phyloP scores from a whole-genome alignment of 2,329 filamentous ascomycete genomes.

The Fusarium sp. region DNA sequence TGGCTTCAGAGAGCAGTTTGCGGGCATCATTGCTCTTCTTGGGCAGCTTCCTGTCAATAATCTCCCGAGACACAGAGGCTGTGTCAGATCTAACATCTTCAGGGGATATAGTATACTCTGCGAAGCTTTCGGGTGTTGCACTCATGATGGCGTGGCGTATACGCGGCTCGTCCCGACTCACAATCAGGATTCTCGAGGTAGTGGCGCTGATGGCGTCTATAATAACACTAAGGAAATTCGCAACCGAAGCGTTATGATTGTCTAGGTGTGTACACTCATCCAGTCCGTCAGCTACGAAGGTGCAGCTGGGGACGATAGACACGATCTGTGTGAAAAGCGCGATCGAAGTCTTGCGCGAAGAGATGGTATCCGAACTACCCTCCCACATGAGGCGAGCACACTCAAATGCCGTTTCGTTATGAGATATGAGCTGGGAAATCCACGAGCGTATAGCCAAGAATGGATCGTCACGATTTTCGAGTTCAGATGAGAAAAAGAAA shows the following conservation, averaged over 20 bases:
- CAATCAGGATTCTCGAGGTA: constrained; percentile 44
- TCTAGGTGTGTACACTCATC: constrained; percentile 51
- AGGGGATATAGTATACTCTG: constrained; percentile 20
- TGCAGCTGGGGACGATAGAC: constrained; percentile 35
- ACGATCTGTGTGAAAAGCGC: constrained; percentile 42
- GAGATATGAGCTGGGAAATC: constrained; percentile 21
- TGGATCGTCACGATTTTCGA: constrained; percentile 46
- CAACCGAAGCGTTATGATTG: constrained; percentile 10
- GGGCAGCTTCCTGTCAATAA: constrained; percentile 51
- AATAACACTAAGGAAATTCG: constrained; percentile 40
- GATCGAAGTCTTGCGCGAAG: constrained; percentile 17
- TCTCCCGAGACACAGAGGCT: constrained; percentile 41
- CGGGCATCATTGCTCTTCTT: constrained; percentile 46
- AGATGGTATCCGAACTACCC: too few relatives aligned
- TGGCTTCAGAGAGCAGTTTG: constrained; percentile 43
- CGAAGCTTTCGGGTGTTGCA: neutral
- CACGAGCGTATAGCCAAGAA: constrained; percentile 52
- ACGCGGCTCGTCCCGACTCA: constrained; percentile 47
- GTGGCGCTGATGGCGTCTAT: constrained; percentile 26
- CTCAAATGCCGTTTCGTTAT: neutral
- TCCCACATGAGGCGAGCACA: neutral
- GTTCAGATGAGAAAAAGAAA: constrained; percentile 54
- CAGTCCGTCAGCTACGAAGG: constrained; percentile 53
- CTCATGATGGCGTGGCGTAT: constrained; percentile 41
- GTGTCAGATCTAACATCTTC: constrained; percentile 48